phyloP scores from a whole-genome alignment of 1,284 basidiomycete genomes.

The Rhodotorula sp. region DNA sequence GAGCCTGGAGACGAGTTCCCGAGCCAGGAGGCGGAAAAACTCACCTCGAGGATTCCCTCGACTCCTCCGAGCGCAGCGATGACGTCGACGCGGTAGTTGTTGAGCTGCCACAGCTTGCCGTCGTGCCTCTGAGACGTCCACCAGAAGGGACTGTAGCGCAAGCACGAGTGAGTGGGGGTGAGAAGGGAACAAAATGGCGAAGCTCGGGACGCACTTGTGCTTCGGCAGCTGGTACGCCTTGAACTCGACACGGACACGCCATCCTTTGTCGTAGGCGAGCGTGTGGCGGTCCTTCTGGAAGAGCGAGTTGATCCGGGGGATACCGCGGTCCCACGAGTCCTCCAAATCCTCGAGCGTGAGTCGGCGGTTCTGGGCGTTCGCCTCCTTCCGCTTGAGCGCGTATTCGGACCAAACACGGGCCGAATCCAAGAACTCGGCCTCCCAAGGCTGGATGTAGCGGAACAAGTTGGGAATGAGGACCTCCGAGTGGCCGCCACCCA shows the following conservation, averaged over 20 bases:
- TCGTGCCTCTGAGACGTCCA: slow-evolving; percentile 99
- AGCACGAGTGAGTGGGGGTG: not conserved
- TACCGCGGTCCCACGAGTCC: slow-evolving; percentile 73
- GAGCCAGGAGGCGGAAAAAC: not conserved
- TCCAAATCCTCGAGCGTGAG: slow-evolving; percentile 48
- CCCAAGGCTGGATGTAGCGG: slow-evolving; percentile 98
- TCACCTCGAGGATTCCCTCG: slow-evolving; percentile 67
- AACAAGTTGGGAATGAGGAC: slow-evolving; percentile 90
- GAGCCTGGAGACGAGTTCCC: too few relatives aligned
- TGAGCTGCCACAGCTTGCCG: slow-evolving; percentile 76
- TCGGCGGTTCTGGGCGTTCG: slow-evolving; percentile 93
- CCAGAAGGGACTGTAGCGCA: slow-evolving; percentile 84
- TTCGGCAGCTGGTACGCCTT: slow-evolving; percentile 96
- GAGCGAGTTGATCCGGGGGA: slow-evolving; percentile 93
- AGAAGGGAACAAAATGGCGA: slow-evolving; percentile 55
- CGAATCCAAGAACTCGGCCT: slow-evolving; percentile 96
- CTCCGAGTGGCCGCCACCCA: slow-evolving; percentile 43
- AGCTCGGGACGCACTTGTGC: slow-evolving; percentile 34
- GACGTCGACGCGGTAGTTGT: slow-evolving; percentile 97
- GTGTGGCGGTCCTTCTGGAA: slow-evolving; percentile 83
- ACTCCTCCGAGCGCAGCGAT: slow-evolving; percentile 98
- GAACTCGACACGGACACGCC: slow-evolving; percentile 76
- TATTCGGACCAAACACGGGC: slow-evolving; percentile 99
- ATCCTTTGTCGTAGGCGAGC: slow-evolving; percentile 86
- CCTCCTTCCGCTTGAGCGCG: slow-evolving; percentile 99